A percentile compares a stretch with the other conserved stretches of the same genome.
phyloP scores from a whole-genome alignment of 2,329 filamentous ascomycete genomes.

The Cryphonectria naterciae region DNA sequence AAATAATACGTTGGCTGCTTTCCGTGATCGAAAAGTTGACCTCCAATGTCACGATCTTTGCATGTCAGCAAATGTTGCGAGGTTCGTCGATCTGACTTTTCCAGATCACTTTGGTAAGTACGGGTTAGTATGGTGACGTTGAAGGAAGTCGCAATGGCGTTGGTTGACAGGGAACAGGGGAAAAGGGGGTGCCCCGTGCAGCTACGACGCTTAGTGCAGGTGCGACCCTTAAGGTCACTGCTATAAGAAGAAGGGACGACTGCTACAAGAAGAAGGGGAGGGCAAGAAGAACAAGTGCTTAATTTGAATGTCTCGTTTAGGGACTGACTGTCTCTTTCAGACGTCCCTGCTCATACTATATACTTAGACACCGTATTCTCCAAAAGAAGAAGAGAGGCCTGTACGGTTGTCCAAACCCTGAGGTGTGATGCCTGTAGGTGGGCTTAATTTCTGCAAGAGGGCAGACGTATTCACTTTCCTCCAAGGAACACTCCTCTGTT shows the following conservation, averaged over 20 bases:
- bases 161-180: neutral
- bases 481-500: too few relatives aligned
- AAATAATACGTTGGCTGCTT: neutral
- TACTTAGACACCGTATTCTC: too few relatives aligned
- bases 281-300: too few relatives aligned
- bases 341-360: too few relatives aligned
- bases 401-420: too few relatives aligned
- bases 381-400: too few relatives aligned
- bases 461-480: neutral
- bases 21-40: neutral
- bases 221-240: neutral
- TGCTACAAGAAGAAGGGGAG: too few relatives aligned
- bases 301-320: too few relatives aligned
- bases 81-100: neutral
- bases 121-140: neutral
- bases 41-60: neutral
- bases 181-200: constrained; percentile 3
- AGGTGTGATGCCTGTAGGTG: neutral
- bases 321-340: too few relatives aligned
- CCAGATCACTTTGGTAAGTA: neutral
- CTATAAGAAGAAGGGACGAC: neutral
- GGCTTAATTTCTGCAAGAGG: neutral
- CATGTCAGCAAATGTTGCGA: neutral
- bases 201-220: neutral
- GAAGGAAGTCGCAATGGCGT: neutral